Evolutionary conservation across 225 moss, liverwort and hornwort genomes (phyloP), one percentile per base, ranked within the genome.

Genomic region (Rhytidiadelphus loreus): DNA sequence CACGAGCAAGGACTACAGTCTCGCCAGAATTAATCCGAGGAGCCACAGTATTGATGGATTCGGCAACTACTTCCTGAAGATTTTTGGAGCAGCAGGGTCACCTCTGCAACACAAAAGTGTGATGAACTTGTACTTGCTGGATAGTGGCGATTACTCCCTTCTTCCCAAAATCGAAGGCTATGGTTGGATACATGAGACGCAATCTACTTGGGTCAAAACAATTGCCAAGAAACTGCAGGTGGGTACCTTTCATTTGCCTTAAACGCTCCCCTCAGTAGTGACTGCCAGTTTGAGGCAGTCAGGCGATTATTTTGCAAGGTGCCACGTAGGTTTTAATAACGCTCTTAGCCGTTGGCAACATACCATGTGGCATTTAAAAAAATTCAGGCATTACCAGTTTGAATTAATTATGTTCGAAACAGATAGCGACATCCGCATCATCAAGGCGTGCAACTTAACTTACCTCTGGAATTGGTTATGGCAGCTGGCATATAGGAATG

Each of bases 131-230:
- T 94, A 94, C 86, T 68, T 95, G 69, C 61, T 95, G 83, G 95
- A 95, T 25, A 95, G 95, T 80, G 94, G 95, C 33, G 94, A 95
- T 71, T 95, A 95, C 71, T 88, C 94, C 33, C 76, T 71, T 11
- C 82, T 95, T 57, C 80, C 92, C 68, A 20, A 48, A 77, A 77
- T 93, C 18, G 77, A 81, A 12, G 92, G 92, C 66, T 95, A 95
- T 76, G 94, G 93, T 18, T 95, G 95, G 95, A 88, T 95, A 39
- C 94, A 92, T 76, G 92, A 94, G 88, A 94, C 93, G 70, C 94
- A 94, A 85, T 89, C 93, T 9, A 76, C 93, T 9, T 94, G 93
- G 93, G 85, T 94, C 37, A 92, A 85, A 69, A 85, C 35, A 44
- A 37, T 77, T 21, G 85, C 92, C 82, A 88, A 85, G 80, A 88